Evolutionary conservation across 768 basidiomycete species (phyloP), one percentile per base, ranked within the genome.

Genomic region (Boletus speciosus): DNA sequence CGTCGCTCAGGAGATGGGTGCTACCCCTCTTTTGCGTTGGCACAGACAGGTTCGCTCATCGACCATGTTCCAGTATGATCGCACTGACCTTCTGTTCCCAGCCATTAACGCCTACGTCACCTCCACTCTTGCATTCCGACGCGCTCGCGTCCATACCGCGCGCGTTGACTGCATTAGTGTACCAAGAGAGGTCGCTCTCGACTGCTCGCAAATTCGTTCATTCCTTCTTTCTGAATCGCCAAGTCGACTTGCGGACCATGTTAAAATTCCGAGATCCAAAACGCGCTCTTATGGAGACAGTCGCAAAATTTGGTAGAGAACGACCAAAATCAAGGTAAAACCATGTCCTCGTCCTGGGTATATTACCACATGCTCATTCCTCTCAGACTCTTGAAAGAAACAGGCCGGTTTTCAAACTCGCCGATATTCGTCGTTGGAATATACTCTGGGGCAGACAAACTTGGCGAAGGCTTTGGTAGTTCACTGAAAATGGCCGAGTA

Each of bases 351-450:
- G 5, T 41, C 10, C 27, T 10, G 1, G 21, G 11, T 11, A 3
- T 21, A 1, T 5, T 11, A 21, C 16, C 21, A 6, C 5, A 23
- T 12, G 4, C 48, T 60, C 39, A 58, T 3, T 19, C 15, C 25
- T 44, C 15, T 34, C 54, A 94, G 93, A 68, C 71, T 99, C 50
- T 74, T 99, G 54, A 93, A 88, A 66, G 95, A 98, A 70, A 93
- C 94, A 0, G 97, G 97, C 66, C 87, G 94, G 43, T 85, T 84
- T 60, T 89, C 92, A 1, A 90, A 90, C 61, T 86, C 93, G 4
- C 95, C 97, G 1, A 80, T 95, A 37, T 99, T 89, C 70, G 88
- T 97, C n/a, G 88, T 96, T n/a, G 97, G 93, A 16, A 88, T 97
- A 55, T 98, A 82, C 69, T 90, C 85, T 23, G 93, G 85, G 38